Evolutionary conservation across 1,284 basidiomycete species (phyloP).

Genomic region (Boletus sp.): DNA sequence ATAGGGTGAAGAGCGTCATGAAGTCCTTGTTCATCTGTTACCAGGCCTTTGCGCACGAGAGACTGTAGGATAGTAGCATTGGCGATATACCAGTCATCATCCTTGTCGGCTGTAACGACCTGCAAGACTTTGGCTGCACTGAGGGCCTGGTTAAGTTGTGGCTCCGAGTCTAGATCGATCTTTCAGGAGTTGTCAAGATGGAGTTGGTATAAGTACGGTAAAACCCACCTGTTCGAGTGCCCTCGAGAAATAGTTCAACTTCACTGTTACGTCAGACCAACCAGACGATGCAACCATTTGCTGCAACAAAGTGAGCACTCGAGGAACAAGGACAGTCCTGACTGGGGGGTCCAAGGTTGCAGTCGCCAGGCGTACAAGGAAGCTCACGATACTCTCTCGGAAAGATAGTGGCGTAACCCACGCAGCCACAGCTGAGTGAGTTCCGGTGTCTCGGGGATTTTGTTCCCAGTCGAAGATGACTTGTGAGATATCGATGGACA

Average conservation of each 20-base stretch:
- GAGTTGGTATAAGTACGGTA: background rate
- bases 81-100: slow-evolving; percentile 80
- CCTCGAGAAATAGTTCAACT: slow-evolving; percentile 86
- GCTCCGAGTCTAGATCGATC: slow-evolving; percentile 76
- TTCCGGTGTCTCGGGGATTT: slow-evolving; percentile 48
- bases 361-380: slow-evolving; percentile 89
- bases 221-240: slow-evolving; percentile 75
- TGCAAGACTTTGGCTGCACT: slow-evolving; percentile 91
- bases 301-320: slow-evolving; percentile 83
- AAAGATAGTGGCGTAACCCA: slow-evolving; percentile 84
- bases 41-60: slow-evolving; percentile 87
- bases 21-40: slow-evolving; percentile 74
- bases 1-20: slow-evolving; percentile 85
- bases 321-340: slow-evolving; percentile 68
- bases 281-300: slow-evolving; percentile 82
- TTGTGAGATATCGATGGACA: slow-evolving; percentile 85
- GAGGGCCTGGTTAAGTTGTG: slow-evolving; percentile 69
- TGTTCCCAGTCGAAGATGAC: slow-evolving; percentile 91
- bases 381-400: slow-evolving; percentile 91
- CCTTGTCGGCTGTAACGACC: slow-evolving; percentile 83
- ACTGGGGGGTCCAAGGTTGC: slow-evolving; percentile 69
- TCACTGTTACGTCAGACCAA: slow-evolving; percentile 94
- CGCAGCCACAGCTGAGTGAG: slow-evolving; percentile 28
- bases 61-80: slow-evolving; percentile 86
- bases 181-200: slow-evolving; percentile 39